Conservation (phyloP, 352 stramenopile species). For the Pythium guiyangense region DNA sequence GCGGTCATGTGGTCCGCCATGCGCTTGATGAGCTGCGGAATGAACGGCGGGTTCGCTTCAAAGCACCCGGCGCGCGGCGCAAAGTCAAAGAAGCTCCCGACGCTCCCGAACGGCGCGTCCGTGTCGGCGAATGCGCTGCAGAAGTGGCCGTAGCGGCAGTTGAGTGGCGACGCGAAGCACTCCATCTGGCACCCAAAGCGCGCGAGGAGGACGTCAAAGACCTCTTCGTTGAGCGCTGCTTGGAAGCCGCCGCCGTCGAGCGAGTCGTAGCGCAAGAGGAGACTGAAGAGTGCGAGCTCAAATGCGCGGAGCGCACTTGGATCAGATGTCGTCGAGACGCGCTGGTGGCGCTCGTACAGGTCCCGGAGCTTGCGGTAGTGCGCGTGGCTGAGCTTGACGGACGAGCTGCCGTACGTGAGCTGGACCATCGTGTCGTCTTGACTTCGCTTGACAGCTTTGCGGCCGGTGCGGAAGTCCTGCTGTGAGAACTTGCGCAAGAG, state of each 20-base stretch:
- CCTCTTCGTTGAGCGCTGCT: conserved; percentile 86
- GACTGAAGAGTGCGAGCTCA: conserved; percentile 77
- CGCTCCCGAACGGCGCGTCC: conserved; percentile 85
- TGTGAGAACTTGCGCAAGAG: conserved; percentile 49
- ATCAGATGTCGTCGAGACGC: conserved; percentile 8
- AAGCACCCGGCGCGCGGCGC: conserved; percentile 82
- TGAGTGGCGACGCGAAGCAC: conserved; percentile 93
- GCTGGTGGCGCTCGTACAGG: conserved; percentile 65
- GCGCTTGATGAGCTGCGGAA: conserved; percentile 87
- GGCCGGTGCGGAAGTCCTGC: conserved; percentile 30
- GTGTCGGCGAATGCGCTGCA: conserved; percentile 89
- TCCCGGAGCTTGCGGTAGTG: conserved; percentile 86
- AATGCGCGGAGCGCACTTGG: conserved; percentile 39
- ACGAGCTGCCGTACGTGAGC: conserved; percentile 61
- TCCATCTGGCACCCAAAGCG: conserved; percentile 92
- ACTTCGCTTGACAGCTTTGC: conserved; percentile 30
- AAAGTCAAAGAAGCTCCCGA: conserved; percentile 94
- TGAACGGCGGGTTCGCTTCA: conserved; percentile 95
- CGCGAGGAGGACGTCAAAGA: conserved; percentile 88
- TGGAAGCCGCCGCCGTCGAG: conserved; percentile 93
- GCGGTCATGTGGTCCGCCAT: conserved; percentile 88
- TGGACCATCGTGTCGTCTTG: conserved; percentile 27
- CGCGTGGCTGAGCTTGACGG: conserved; percentile 71
- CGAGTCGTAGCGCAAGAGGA: conserved; percentile 91
- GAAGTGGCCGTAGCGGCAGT: conserved; percentile 89